Evolutionary conservation across 257 asterid genomes (phyloP), one percentile per base, ranked within the genome.

Genomic region (Fraxinus excelsior): DNA sequence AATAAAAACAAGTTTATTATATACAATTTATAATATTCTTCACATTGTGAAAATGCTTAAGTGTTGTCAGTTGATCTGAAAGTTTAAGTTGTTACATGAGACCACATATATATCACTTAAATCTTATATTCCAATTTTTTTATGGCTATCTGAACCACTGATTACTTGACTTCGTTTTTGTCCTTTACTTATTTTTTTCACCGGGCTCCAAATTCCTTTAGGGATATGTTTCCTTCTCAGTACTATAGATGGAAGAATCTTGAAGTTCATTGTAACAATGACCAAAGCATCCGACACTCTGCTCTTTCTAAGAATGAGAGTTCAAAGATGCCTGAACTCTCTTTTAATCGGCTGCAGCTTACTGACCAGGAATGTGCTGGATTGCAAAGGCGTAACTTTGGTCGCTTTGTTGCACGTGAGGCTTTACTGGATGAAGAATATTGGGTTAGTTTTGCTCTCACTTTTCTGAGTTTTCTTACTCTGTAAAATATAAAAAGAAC

Each of bases 391-490:
- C 85, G 90, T 31, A 84, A 81, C 70, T 94, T 94, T 85, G 96
- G 96, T n/a, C 92, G 91, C 67, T 94, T 91, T 80, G 83, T 90
- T 83, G 97, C 95, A 77, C 97, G 98, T 80, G 88, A 86, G 79
- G 97, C 90, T 72, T 66, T 91, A 81, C 83, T 92, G 75, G 97
- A 91, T 87, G 98, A 94, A 88, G 98, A 94, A 85, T 91, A 89
- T 80, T 94, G 98, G 97, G 98, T 93, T 87, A 84, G 97, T 87
- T 84, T 83, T 80, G 16, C 86, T 65, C 10, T 37, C 80, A 62
- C 65, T 77, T 75, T 56, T 66, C 42, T 35, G 78, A 66, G 60
- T 77, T 75, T 56, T 78, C 25, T 35, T 31, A 19, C 25, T 78
- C 56, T 32, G 51, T 67, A 72, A 8, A 34, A 38, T 28, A 58